Evolutionary conservation across 2,329 filamentous ascomycete species (phyloP).

Genomic region (Trichoderma hamatum): DNA sequence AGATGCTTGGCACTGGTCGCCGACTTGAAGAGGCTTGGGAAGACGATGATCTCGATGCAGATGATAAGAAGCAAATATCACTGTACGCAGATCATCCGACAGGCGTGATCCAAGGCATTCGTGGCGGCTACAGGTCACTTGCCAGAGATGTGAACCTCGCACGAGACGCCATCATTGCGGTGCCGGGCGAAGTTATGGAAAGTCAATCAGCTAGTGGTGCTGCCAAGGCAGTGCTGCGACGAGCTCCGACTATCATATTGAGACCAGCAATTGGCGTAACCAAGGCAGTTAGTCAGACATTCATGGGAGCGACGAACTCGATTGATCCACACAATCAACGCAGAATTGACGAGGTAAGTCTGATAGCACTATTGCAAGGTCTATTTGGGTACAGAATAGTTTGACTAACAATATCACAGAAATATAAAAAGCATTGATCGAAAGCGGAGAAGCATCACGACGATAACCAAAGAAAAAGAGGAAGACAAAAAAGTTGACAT

Average conservation of each 20-base stretch:
- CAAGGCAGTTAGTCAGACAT: constrained; percentile 83
- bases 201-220: constrained; percentile 79
- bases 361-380: not conserved
- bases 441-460: not conserved
- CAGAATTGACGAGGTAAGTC: constrained; percentile 87
- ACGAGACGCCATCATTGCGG: constrained; percentile 88
- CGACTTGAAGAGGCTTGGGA: constrained; percentile 53
- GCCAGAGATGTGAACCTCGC: constrained; percentile 86
- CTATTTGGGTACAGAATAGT: not conserved
- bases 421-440: constrained; percentile 46
- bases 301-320: constrained; percentile 90
- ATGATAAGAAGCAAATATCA: constrained; percentile 78
- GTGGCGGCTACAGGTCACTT: constrained; percentile 79
- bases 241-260: constrained; percentile 91
- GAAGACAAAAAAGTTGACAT: not conserved
- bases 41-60: constrained; percentile 65
- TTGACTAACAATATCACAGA: constrained; percentile 39
- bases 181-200: constrained; percentile 89
- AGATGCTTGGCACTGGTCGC: constrained; percentile 61
- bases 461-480: not conserved
- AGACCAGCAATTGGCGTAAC: constrained; percentile 87
- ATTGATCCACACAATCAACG: constrained; percentile 81
- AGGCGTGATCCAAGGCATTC: constrained; percentile 81
- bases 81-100: constrained; percentile 94
- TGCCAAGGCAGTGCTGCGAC: constrained; percentile 74